Base-by-base conservation (phyloP, 495 filamentous ascomycete genomes). In the Trichoderma reesei region DNA sequence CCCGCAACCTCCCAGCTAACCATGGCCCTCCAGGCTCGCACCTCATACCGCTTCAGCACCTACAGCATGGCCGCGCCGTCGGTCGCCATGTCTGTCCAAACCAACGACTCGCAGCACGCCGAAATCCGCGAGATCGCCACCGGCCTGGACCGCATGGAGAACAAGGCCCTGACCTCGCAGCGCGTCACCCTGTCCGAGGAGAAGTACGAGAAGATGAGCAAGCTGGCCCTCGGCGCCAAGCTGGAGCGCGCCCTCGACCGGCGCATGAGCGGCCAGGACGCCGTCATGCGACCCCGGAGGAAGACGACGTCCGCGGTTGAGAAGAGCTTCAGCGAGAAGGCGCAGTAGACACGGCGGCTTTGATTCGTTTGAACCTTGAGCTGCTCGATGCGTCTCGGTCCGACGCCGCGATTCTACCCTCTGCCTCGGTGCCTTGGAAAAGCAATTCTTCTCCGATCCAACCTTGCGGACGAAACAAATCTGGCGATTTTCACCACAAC, bases 241-340 rank as follows among this genome's bases (percentile, higher is more conserved):
- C 71, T 73, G 31, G 72, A 98, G 72, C 87, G 94, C 44, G 94
- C 94, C 13, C 85, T 98, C 42, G 90, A 86, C 63, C 80, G 94
- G 69, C 85, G 94, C 68, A 95, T 98, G 92, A 88, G 82, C 33
- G 74, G 88, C 69, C 94, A 98, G 73, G 94, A 98, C 74, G 95
- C 94, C 56, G 86, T 90, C 64, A 93, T 95, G 83, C 84, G 87
- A 60, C 75, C 77, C 60, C 73, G 77, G 59, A 78, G 77, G 70
- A 77, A 75, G 64, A 73, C 69, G 60, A 51, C 42, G 10, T 33
- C 44, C 26, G 46, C 62, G 0, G 14, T 48, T 1, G 41, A 39
- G 33, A 56, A 51, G 33, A 41, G 26, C 26, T n/a, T 56, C 62
- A 56, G 18, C 33, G 62, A 63, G 18, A 63, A 63, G 61, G 41